phyloP scores from a whole-genome alignment of 306 rosid species.

The Prunus dulcis region DNA sequence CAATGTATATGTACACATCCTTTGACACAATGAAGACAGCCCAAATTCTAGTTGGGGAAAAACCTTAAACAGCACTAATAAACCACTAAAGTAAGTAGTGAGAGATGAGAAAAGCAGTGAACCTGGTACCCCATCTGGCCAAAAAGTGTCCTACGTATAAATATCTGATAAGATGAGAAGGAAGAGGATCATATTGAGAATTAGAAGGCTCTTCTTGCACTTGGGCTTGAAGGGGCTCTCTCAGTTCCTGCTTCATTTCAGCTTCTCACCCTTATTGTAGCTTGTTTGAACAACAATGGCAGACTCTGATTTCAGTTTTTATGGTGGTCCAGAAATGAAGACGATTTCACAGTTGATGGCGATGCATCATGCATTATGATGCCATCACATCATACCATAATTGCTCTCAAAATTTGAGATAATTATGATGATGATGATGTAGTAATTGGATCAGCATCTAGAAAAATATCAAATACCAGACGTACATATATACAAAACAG shows the following conservation, averaged over 20 bases:
- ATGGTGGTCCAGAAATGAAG: too few species aligned
- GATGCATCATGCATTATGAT: too few species aligned
- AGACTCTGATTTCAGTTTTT: not conserved
- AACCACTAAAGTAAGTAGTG: not conserved
- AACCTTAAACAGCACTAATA: not conserved
- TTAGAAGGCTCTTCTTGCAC: slow-evolving; percentile 19
- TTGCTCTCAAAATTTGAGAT: not conserved
- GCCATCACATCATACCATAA: not conserved
- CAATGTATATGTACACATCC: not conserved
- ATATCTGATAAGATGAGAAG: slow-evolving; percentile 42
- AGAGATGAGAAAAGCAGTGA: slow-evolving; percentile 8
- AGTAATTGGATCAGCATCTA: not conserved
- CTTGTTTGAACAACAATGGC: not conserved
- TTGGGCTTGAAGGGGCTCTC: slow-evolving; percentile 28
- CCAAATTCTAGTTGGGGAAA: not conserved
- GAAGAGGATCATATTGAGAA: slow-evolving; percentile 2
- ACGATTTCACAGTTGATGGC: not conserved
- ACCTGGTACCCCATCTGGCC: slow-evolving; percentile 90
- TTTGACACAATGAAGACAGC: not conserved
- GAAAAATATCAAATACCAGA: not conserved
- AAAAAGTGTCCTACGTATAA: slow-evolving; percentile 65
- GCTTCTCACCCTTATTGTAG: not conserved
- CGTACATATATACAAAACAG: not conserved
- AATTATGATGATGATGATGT: not conserved
- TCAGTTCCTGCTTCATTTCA: not conserved